A percentile compares a stretch with the other conserved stretches of the same genome.
phyloP scores from a whole-genome alignment of 2,329 filamentous ascomycete species.

The Fusarium sp. region DNA sequence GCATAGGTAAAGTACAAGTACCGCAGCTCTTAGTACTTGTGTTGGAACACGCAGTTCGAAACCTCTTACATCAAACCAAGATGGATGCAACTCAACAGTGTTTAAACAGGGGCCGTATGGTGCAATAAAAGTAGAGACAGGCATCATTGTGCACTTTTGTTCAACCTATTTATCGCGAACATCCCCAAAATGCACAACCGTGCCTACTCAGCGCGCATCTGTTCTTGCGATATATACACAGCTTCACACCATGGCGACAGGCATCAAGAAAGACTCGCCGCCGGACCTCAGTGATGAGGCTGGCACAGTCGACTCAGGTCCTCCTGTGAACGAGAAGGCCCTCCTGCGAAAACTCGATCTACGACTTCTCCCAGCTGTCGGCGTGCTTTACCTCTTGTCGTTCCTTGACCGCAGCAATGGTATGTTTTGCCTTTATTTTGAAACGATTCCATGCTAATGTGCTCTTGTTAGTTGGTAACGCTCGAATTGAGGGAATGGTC shows the following conservation, averaged over 20 bases:
- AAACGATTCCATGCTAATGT: slow-evolving; percentile 24
- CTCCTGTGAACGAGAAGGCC: slow-evolving; percentile 65
- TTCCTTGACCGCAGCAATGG: slow-evolving; percentile 71
- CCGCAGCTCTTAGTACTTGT: background rate
- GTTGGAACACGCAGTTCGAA: background rate
- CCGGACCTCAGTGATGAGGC: slow-evolving; percentile 42
- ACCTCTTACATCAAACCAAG: background rate
- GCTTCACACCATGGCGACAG: background rate
- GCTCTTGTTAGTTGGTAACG: slow-evolving; percentile 66
- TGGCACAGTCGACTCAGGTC: slow-evolving; percentile 11
- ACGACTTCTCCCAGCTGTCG: slow-evolving; percentile 66
- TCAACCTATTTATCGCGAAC: background rate
- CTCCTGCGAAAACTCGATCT: slow-evolving; percentile 70
- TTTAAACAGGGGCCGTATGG: slow-evolving; percentile 26
- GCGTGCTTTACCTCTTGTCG: slow-evolving; percentile 67
- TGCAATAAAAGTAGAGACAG: slow-evolving; percentile 12
- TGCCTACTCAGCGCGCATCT: fast-evolving
- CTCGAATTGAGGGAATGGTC: slow-evolving; percentile 67
- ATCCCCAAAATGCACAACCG: fast-evolving
- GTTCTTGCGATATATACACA: background rate
- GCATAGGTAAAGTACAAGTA: background rate
- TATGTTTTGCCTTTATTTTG: slow-evolving; percentile 50
- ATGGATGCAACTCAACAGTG: slow-evolving; percentile 13
- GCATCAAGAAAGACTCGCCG: slow-evolving; percentile 18
- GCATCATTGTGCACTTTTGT: background rate